Percentiles rank a stretch among this genome's conserved stretches.
phyloP scores from a whole-genome alignment of 768 basidiomycete genomes.

The Phanerochaete carnosa region DNA sequence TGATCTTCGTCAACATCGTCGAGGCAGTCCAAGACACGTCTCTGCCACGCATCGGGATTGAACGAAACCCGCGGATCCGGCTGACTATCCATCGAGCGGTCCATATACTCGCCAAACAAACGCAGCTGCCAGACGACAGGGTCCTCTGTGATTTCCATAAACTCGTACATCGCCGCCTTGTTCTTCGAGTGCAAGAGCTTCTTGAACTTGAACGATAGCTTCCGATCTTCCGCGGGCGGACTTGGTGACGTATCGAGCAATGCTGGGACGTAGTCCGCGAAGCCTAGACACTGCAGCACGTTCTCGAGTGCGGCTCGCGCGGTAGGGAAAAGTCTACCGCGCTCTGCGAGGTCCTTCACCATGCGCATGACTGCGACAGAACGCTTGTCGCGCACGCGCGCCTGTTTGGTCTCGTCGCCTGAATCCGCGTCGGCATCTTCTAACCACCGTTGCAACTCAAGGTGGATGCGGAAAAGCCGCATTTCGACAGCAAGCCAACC shows the following conservation, averaged over 20 bases:
- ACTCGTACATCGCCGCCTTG: constrained; percentile 37
- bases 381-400: constrained; percentile 40
- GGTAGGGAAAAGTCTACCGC: constrained; percentile 32
- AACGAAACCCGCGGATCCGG: constrained; percentile 58
- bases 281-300: constrained; percentile 45
- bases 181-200: constrained; percentile 51
- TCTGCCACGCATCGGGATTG: constrained; percentile 70
- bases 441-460: constrained; percentile 52
- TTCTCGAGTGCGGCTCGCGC: constrained; percentile 34
- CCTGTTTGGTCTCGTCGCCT: constrained; percentile 7
- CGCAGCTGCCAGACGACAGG: constrained; percentile 65
- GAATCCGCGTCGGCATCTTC: constrained; percentile 38
- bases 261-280: constrained; percentile 34
- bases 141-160: constrained; percentile 55
- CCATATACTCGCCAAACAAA: constrained; percentile 71
- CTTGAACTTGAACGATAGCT: constrained; percentile 48
- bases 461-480: constrained; percentile 48
- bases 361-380: constrained; percentile 44
- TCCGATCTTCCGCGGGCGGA: constrained; percentile 17
- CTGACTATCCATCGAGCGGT: constrained; percentile 64
- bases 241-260: constrained; percentile 21
- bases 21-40: constrained; percentile 59
- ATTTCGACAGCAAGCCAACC: constrained; percentile 48
- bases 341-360: constrained; percentile 42
- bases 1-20: constrained; percentile 30